Base-by-base conservation (phyloP, 768 basidiomycete species). In the Mycena epipterygia region DNA sequence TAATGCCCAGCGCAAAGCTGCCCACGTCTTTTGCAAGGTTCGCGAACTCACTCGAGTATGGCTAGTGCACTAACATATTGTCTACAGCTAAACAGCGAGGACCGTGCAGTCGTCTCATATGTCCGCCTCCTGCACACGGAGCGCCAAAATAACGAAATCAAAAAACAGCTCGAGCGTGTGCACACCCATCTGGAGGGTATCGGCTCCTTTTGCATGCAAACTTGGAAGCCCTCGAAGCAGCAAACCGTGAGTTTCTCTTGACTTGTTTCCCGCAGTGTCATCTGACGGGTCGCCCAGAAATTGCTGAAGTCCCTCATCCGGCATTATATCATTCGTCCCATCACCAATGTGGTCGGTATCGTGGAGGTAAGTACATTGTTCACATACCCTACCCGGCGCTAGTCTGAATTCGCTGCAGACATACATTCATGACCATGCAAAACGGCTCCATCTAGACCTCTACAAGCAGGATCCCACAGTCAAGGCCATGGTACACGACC, bases 321-420 rank as follows among this genome's bases (percentile, higher is more conserved):
- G 2, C 61, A 62, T 23, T 62, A 14, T 21, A 51, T 62, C n/a
- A 62, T 62, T 29, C 61, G 61, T 23, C 61, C 61, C 25, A 41
- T 62, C 49, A 62, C 61, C 19, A 51, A 51, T 39, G 1, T 62
- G 17, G 49, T 62, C 25, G 0, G 25, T 9, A 51, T 62, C 23
- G 35, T 27, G 25, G 61, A 62, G 61, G 61, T 41, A 35, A 4
- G 48, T 49, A 1, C 5, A 2, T 16, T 13, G 25, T 49, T 46
- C 21, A n/a, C 23, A 23, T 23, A 41, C 39, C 19, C 6, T 41
- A 41, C 6, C 16, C 13, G n/a, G n/a, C n/a, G 7, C 21, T 25
- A 4, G 21, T 49, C 48, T 49, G 25, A 46, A 25, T 3, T 12
- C 11, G 14, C 7, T 37, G 3, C 8, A 61, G 60, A 27, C 60